A percentile compares a stretch with the other conserved stretches of the same genome.
These are phyloP conservation scores for Sugiyamaella qingdaonensis DNA, from an alignment of 805 yeast genomes.

Conservation along the genomic window DNA sequence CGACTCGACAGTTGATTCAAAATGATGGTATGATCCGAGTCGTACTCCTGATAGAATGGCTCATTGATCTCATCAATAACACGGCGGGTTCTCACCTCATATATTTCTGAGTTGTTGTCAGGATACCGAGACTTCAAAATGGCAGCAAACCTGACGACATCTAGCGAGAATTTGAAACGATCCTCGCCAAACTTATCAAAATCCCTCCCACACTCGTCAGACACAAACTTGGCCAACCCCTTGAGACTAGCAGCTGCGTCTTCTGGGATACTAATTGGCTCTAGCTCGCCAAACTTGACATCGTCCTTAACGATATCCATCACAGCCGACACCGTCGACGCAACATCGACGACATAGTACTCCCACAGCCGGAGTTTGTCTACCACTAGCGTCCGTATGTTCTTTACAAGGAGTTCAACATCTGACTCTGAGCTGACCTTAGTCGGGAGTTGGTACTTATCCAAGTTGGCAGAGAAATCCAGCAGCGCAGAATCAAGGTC, in stretches of 20 bases:
- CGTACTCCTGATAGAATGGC: conserved; percentile 67
- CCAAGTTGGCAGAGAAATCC: conserved; percentile 58
- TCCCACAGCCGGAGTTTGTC: conserved; percentile 77
- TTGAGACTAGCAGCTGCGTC: conserved; percentile 32
- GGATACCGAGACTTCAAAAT: conserved; percentile 38
- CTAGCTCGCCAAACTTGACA: conserved; percentile 31
- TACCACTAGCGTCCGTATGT: conserved; percentile 63
- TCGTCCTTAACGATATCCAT: conserved; percentile 16
- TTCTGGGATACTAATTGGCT: conserved; percentile 38
- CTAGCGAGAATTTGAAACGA: conserved; percentile 54
- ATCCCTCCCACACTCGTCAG: conserved; percentile 38
- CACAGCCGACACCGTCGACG: conserved; percentile 35
- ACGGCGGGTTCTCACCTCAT: conserved; percentile 38
- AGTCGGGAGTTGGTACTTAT: conserved; percentile 51
- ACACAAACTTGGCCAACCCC: conserved; percentile 43
- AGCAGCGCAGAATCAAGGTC: conserved; percentile 71
- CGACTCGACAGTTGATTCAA: conserved; percentile 70
- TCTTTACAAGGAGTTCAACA: conserved; percentile 57
- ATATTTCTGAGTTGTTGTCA: conserved; percentile 20
- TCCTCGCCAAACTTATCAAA: conserved; percentile 43
- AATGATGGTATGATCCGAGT: conserved; percentile 64
- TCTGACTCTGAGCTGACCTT: conserved; percentile 49
- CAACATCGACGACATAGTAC: conserved; percentile 68
- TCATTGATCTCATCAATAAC: conserved; percentile 75
- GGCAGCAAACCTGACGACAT: conserved; percentile 47